Percentiles rank a stretch among this genome's conserved stretches.
Evolutionary conservation across 164 flowering plant species (phyloP).

Genomic region (Kalanchoe fedtschenkoi): DNA sequence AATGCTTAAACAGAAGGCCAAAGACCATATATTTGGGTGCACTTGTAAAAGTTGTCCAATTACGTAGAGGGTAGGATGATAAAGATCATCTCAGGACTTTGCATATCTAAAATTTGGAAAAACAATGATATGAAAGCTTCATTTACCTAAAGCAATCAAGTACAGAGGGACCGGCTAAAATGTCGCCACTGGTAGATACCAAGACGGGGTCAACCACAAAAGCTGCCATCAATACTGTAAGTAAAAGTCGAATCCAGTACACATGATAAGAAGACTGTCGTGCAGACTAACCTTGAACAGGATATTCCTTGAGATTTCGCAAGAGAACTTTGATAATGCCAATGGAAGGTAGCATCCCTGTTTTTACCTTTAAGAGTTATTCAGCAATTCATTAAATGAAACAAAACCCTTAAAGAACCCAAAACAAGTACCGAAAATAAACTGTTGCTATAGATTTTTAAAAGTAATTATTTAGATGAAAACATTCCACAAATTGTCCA

Average conservation of each 20-base stretch:
- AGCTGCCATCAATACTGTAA: conserved; percentile 56
- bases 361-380: conserved; percentile 54
- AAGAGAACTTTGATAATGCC: conserved; percentile 52
- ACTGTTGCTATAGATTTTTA: background rate
- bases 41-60: too few relatives aligned
- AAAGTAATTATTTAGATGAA: too few relatives aligned
- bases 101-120: background rate
- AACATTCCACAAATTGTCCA: too few relatives aligned
- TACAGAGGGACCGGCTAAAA: conserved; percentile 71
- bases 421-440: background rate
- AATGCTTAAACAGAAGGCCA: background rate
- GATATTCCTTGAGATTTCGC: conserved; percentile 45
- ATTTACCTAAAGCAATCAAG: conserved; percentile 58
- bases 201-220: conserved; percentile 96
- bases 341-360: conserved; percentile 91
- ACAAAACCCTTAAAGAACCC: background rate
- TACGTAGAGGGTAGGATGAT: too few relatives aligned
- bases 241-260: conserved; percentile 13
- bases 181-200: conserved; percentile 96
- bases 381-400: background rate
- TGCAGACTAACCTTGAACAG: conserved; percentile 43
- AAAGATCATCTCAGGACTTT: too few relatives aligned
- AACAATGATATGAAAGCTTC: background rate
- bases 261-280: conserved; percentile 1
- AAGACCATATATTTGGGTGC: too few relatives aligned